These are phyloP conservation scores for Arctostaphylos glauca DNA, from an alignment of 148 eudicot species.

Conservation along the genomic window DNA sequence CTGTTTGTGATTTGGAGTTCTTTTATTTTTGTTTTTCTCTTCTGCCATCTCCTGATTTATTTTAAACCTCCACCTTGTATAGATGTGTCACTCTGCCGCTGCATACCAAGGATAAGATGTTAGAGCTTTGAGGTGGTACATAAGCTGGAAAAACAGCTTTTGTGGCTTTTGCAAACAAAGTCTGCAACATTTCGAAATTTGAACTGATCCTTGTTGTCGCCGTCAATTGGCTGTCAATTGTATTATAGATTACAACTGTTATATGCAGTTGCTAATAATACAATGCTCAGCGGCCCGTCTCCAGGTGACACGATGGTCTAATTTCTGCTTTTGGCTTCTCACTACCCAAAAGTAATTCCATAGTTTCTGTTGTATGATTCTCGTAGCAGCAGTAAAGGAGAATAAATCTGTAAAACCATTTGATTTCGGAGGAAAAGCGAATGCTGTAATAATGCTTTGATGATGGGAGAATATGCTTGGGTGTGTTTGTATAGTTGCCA, in stretches of 20 bases:
- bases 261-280: not conserved
- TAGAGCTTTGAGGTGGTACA: not conserved
- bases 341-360: not conserved
- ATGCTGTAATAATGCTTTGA: not conserved
- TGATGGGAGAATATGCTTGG: not conserved
- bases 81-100: not conserved
- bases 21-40: not conserved
- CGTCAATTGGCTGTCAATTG: not conserved
- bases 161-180: not conserved
- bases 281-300: not conserved
- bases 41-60: not conserved
- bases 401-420: not conserved
- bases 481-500: not conserved
- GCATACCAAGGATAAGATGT: not conserved
- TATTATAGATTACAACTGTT: not conserved
- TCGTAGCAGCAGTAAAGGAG: not conserved
- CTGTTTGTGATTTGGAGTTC: not conserved
- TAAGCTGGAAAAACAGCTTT: not conserved
- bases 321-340: not conserved
- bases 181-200: not conserved
- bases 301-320: not conserved
- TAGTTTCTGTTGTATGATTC: not conserved
- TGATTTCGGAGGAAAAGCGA: not conserved
- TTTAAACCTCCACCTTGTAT: not conserved
- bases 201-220: not conserved